Evolutionary conservation across 257 asterid genomes (phyloP).

Genomic region (Cordia subcordata): DNA sequence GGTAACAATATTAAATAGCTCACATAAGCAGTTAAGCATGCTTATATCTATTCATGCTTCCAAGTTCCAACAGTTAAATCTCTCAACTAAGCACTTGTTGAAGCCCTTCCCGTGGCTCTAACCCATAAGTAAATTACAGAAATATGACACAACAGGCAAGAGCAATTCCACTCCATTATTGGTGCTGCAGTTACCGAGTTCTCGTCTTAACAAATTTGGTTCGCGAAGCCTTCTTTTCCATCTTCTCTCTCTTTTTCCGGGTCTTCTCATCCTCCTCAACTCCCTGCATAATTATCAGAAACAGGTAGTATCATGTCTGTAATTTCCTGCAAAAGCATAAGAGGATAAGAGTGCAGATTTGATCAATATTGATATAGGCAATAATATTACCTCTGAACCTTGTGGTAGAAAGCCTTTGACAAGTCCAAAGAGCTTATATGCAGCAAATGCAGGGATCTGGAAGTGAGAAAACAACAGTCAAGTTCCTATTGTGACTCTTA

Average conservation of each 20-base stretch:
- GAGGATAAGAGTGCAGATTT: not conserved
- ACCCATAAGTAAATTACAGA: no score
- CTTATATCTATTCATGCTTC: no score
- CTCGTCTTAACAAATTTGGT: constrained; percentile 65
- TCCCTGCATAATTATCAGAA: constrained; percentile 39
- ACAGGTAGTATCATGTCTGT: constrained; percentile 3
- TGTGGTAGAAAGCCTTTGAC: constrained; percentile 65
- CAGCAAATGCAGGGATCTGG: constrained; percentile 90
- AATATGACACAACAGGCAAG: no score
- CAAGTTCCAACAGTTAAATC: no score
- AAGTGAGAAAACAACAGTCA: constrained; percentile 6
- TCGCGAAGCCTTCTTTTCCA: constrained; percentile 92
- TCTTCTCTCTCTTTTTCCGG: constrained; percentile 79
- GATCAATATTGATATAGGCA: no score
- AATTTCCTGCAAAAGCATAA: not conserved
- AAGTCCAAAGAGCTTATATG: constrained; percentile 74
- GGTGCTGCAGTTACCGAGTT: constrained; percentile 31
- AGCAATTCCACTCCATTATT: no score
- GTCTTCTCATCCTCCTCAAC: constrained; percentile 87
- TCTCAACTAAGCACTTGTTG: no score
- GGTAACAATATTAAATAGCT: no score
- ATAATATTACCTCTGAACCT: constrained; percentile 61
- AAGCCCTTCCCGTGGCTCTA: no score
- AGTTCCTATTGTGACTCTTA: no score
- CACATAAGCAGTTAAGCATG: no score